Base-by-base conservation (phyloP, 805 yeast species). In the Deakozyma indianensis region DNA sequence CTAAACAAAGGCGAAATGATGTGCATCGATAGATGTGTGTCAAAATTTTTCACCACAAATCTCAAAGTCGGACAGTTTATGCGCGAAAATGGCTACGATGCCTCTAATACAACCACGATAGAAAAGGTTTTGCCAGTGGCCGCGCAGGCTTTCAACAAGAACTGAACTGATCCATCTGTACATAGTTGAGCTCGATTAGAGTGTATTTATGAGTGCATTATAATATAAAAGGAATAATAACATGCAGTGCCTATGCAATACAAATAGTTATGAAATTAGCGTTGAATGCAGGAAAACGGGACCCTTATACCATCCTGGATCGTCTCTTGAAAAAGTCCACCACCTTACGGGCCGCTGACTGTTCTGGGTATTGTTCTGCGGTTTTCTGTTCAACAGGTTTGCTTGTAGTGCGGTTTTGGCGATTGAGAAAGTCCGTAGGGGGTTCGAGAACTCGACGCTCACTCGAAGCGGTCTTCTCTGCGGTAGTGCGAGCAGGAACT, bases 11-110 rank as follows among this genome's bases (percentile, higher is more conserved):
- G 95, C 29, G 96, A 88, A 59, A 63, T 70, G 48, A 71, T 75
- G 41, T 90, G 96, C 60, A 65, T 84, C 9, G 95, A 87, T 60
- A 68, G 96, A 49, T 88, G 97, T 65, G 90, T 83, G 41, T 64
- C 77, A 51, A 88, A 88, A 61, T 87, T 80, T 62, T 83, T 86
- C 67, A 71, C 41, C 87, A 51, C 45, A 23, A 28, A 80, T 59
- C 61, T 74, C 41, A 58, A 71, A 45, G 66, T 84, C 24, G 92
- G 90, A 0, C 71, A 68, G 44, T 32, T 32, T 32, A 32, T 32
- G 38, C 38, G 38, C 18, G 38, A 32, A 20, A 32, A 32, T n/a
- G 38, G 38, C 18, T 32, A 32, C 18, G 16, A 32, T n/a, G 38
- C 38, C 16, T 32, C 38, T 5, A 32, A 32, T n/a, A 32, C 38